These are phyloP conservation scores for Vicia sativa DNA, from an alignment of 306 rosid species.

Conservation along the genomic window DNA sequence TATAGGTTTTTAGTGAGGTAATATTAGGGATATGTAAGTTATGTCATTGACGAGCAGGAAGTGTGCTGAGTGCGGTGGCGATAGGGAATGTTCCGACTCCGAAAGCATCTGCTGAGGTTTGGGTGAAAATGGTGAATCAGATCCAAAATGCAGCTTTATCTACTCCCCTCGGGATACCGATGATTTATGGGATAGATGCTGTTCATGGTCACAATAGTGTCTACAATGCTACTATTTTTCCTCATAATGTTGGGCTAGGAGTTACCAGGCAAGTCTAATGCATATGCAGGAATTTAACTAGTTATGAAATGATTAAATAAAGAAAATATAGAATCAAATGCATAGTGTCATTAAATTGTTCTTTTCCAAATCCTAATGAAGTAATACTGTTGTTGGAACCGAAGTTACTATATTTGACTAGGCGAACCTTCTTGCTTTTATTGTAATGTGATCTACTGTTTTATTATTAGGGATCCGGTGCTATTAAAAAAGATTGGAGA, in stretches of 20 bases:
- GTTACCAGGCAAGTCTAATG: slow-evolving; percentile 75
- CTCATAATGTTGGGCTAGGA: slow-evolving; percentile 95
- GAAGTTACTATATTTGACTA: not conserved
- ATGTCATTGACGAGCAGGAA: slow-evolving; percentile 59
- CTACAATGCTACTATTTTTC: slow-evolving; percentile 80
- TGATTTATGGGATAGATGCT: slow-evolving; percentile 97
- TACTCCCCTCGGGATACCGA: slow-evolving; percentile 89
- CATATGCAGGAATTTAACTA: slow-evolving; percentile 2
- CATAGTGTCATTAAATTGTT: too few relatives aligned
- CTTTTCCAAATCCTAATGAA: too few relatives aligned
- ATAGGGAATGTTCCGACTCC: slow-evolving; percentile 89
- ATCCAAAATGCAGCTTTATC: slow-evolving; percentile 75
- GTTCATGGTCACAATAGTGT: slow-evolving; percentile 96
- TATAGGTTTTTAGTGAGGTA: not conserved
- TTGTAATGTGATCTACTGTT: not conserved
- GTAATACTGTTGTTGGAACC: not conserved
- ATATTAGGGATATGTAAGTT: slow-evolving; percentile 1
- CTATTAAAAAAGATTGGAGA: slow-evolving; percentile 90
- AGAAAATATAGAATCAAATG: too few relatives aligned
- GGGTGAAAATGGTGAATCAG: slow-evolving; percentile 82
- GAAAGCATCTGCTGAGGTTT: slow-evolving; percentile 73
- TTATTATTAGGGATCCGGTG: slow-evolving; percentile 66
- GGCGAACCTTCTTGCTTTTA: not conserved
- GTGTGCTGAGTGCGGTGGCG: slow-evolving; percentile 98
- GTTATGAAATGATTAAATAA: slow-evolving; percentile 19